phyloP scores from a whole-genome alignment of 1,284 basidiomycete species.

The Puccinia coronata region DNA sequence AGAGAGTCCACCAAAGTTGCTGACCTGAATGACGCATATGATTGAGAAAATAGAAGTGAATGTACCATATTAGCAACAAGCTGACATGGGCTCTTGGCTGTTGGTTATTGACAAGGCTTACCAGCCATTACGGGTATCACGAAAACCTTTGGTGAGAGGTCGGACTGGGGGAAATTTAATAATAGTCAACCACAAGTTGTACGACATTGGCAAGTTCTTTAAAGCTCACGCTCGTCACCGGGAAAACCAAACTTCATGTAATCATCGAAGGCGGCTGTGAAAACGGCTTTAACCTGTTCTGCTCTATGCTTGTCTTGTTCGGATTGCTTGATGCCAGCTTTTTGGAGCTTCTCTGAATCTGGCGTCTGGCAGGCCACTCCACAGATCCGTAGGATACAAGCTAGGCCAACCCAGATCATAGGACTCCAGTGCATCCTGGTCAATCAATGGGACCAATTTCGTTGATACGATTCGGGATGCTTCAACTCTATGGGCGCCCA shows the following conservation, averaged over 20 bases:
- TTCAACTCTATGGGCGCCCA: too few relatives aligned
- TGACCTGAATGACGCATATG: conserved; percentile 27
- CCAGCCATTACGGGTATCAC: conserved; percentile 47
- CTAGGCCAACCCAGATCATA: too few relatives aligned
- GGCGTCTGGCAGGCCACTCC: too few relatives aligned
- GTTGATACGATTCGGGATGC: too few relatives aligned
- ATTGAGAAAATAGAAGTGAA: not conserved
- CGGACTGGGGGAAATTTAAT: conserved; percentile 13
- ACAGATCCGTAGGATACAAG: too few relatives aligned
- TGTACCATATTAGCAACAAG: not conserved
- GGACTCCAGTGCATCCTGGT: too few relatives aligned
- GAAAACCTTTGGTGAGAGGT: conserved; percentile 30
- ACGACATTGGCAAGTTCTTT: conserved; percentile 24
- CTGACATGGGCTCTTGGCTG: not conserved
- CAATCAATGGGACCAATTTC: too few relatives aligned
- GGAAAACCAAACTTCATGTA: conserved; percentile 43
- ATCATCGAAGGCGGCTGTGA: conserved; percentile 36
- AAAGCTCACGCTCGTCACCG: conserved; percentile 37
- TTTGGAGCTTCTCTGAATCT: conserved; percentile 17
- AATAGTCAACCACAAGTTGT: not conserved
- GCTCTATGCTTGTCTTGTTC: conserved; percentile 31
- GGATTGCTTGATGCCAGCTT: conserved; percentile 29
- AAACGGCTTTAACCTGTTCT: conserved; percentile 17
- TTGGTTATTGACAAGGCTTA: not conserved
- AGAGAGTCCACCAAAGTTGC: conserved; percentile 47